These are phyloP conservation scores for Stephanodiscus triporus DNA, from an alignment of 108 stramenopile species.

Conservation along the genomic window DNA sequence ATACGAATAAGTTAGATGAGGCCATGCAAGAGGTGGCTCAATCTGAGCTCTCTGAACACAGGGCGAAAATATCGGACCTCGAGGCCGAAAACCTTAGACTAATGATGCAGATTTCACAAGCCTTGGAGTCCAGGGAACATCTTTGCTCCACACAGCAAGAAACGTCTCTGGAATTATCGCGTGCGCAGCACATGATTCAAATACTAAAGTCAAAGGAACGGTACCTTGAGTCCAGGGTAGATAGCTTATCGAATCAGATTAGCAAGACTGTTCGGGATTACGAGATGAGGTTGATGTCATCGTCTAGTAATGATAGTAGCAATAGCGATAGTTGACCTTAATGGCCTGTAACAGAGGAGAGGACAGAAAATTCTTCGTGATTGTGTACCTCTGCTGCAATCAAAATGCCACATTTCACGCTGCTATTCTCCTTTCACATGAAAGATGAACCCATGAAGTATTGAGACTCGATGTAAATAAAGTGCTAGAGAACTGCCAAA, in stretches of 20 bases:
- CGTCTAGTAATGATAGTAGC: background rate
- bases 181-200: constrained; percentile 45
- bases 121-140: constrained; percentile 10
- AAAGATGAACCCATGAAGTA: constrained; percentile 60
- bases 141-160: constrained; percentile 28
- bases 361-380: background rate
- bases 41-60: background rate
- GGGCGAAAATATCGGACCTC: constrained; percentile 1
- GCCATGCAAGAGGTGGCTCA: background rate
- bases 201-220: constrained; percentile 46
- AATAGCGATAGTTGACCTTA: too few relatives aligned
- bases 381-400: constrained; percentile 53
- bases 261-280: constrained; percentile 43
- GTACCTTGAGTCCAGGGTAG: constrained; percentile 43
- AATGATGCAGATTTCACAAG: constrained; percentile 8
- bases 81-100: constrained; percentile 22
- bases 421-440: constrained; percentile 45
- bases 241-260: constrained; percentile 34
- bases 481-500: too few relatives aligned
- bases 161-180: constrained; percentile 32
- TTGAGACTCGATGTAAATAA: constrained; percentile 65
- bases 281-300: constrained; percentile 27
- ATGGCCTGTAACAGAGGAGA: background rate
- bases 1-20: constrained; percentile 14
- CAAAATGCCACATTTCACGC: constrained; percentile 56